Conservation (phyloP, 1,284 basidiomycete species). For the Cryptococcus sp. region DNA sequence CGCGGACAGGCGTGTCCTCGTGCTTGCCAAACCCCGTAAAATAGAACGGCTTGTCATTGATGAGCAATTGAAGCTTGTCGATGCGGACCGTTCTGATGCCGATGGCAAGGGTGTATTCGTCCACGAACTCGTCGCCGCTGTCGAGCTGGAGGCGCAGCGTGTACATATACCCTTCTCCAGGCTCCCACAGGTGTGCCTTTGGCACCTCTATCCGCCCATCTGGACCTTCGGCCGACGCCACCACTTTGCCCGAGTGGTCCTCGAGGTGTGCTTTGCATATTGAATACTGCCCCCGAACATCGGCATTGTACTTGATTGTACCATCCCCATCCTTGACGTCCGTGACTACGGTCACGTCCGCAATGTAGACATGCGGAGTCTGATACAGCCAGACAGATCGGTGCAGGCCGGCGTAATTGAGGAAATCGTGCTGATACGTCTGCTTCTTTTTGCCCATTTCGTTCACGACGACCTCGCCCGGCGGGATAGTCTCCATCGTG, state of each 20-base stretch:
- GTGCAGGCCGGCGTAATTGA: constrained; percentile 33
- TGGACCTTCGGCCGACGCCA: constrained; percentile 5
- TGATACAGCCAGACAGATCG: constrained; percentile 26
- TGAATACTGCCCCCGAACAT: constrained; percentile 1
- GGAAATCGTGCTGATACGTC: constrained; percentile 35
- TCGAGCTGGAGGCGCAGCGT: constrained; percentile 17
- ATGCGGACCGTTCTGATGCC: constrained; percentile 29
- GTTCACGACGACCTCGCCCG: constrained; percentile 17
- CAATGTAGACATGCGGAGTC: constrained; percentile 15
- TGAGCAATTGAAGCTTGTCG: constrained; percentile 23
- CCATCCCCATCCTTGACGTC: constrained; percentile 20
- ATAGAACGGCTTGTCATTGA: constrained; percentile 36
- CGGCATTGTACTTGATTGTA: constrained; percentile 20
- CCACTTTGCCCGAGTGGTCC: constrained; percentile 13
- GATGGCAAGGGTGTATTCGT: constrained; percentile 29
- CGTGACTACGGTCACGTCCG: constrained; percentile 28
- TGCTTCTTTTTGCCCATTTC: constrained; percentile 19
- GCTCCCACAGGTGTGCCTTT: constrained; percentile 29
- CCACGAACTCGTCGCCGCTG: constrained; percentile 5
- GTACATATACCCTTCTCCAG: constrained; percentile 29
- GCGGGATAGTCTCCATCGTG: constrained; percentile 30
- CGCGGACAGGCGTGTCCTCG: constrained; percentile 33
- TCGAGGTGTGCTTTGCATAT: constrained; percentile 17
- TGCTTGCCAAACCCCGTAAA: constrained; percentile 31
- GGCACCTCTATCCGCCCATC: constrained; percentile 15